Percentiles rank a stretch among this genome's conserved stretches.
Conservation (phyloP, 352 stramenopile genomes). For the Globisporangium rhizosaccharum region DNA sequence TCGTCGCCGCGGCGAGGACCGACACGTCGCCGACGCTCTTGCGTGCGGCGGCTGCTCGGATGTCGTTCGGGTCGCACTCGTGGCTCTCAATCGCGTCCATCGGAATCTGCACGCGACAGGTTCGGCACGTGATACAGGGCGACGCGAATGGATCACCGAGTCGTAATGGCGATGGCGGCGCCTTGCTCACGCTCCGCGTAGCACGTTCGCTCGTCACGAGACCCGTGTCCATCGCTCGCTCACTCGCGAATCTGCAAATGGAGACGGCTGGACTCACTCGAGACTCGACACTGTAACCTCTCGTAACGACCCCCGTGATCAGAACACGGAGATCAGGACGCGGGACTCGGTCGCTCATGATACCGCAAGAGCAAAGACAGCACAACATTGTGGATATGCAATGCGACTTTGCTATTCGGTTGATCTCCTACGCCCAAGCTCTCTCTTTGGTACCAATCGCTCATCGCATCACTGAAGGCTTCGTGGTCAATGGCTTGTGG, state of each 20-base stretch:
- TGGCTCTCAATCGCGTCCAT: conserved; percentile 63
- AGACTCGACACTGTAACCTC: too few species aligned
- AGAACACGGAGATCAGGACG: too few species aligned
- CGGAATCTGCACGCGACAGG: conserved; percentile 41
- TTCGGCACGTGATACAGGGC: conserved; percentile 43
- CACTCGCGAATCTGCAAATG: background rate
- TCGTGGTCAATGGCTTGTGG: too few species aligned
- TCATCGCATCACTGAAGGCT: too few species aligned
- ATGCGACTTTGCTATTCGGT: too few species aligned
- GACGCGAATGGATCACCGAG: background rate
- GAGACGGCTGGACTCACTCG: background rate
- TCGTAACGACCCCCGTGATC: too few species aligned
- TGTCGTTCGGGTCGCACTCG: conserved; percentile 33
- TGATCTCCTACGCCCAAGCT: too few species aligned
- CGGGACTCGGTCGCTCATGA: too few species aligned
- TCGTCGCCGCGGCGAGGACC: conserved; percentile 1
- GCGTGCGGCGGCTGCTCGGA: conserved; percentile 9
- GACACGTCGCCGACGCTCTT: conserved; percentile 7
- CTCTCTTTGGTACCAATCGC: too few species aligned
- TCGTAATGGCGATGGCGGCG: background rate
- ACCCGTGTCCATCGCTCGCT: conserved; percentile 37
- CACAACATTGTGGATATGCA: too few species aligned
- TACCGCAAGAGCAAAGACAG: too few species aligned
- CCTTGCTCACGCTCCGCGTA: background rate
- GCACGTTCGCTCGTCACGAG: conserved; percentile 42